phyloP scores from a whole-genome alignment of 345 rosid genomes.

The Citrus reticulata region DNA sequence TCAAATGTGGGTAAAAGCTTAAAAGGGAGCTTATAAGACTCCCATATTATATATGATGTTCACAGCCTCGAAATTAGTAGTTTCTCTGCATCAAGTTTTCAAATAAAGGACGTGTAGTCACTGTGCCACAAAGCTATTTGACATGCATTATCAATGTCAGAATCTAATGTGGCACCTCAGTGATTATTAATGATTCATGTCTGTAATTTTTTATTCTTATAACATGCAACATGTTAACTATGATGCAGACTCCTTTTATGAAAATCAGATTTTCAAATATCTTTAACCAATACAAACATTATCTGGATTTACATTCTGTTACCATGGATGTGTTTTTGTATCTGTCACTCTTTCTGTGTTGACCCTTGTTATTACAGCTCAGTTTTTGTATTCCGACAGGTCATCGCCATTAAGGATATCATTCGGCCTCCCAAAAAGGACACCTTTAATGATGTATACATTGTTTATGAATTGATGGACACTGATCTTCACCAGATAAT shows the following conservation, averaged over 20 bases:
- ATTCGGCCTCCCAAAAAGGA: constrained; percentile 70
- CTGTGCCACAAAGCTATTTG: not conserved
- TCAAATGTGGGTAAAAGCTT: not conserved
- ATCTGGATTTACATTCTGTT: not conserved
- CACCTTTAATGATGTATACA: constrained; percentile 74
- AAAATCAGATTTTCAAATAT: not conserved
- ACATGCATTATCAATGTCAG: not conserved
- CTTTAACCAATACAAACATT: not conserved
- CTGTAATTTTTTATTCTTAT: not conserved
- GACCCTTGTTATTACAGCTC: not conserved
- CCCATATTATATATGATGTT: not conserved
- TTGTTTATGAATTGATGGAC: constrained; percentile 75
- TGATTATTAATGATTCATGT: not conserved
- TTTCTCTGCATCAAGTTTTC: constrained; percentile 1
- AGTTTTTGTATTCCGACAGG: constrained; percentile 30
- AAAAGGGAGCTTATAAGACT: not conserved
- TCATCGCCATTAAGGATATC: constrained; percentile 65
- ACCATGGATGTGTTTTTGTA: not conserved
- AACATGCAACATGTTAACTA: not conserved
- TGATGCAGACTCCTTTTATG: not conserved
- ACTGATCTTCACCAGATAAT: constrained; percentile 80
- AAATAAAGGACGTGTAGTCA: not conserved
- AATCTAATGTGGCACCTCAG: not conserved
- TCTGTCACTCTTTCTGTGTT: not conserved
- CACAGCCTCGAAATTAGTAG: not conserved